Evolutionary conservation across 208 protist species (phyloP), one percentile per base, ranked within the genome.

Genomic region (Leishmania arabica): DNA sequence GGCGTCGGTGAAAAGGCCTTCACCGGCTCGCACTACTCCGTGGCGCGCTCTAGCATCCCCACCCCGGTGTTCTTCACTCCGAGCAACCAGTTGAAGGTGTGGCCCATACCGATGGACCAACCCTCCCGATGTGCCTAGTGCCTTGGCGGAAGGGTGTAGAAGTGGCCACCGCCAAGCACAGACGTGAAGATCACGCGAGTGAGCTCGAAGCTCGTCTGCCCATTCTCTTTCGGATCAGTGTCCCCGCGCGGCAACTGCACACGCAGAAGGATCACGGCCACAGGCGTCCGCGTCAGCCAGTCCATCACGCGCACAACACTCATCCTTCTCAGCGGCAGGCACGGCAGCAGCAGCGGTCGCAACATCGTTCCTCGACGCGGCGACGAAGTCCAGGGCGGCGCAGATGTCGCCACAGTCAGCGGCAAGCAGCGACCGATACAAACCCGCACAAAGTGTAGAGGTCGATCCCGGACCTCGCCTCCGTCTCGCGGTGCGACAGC

Each of bases 91-190:
- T 60, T 34, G 66, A 31, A 45, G 51, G 75, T 51, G 21, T 79
- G 76, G 17, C 82, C 80, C 82, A 84, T 80, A 79, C 86, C 86
- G n/a, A 84, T 66, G n/a, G 82, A 82, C 86, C 86, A 89, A 54
- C 79, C 86, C 27, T 8, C 60, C 31, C 54, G 31, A 21, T 84
- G 75, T 11, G 21, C 51, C 70, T 89, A 86, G 77, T 86, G 86
- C 45, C 80, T 79, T 0, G 86, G 86, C 34, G 86, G 82, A n/a
- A 89, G 77, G 2, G 71, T 45, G 76, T 84, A 89, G 65, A 86
- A 84, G 58, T 81, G 76, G 27, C 75, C 81, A 15, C 71, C 75
- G 9, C 21, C 51, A 9, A 11, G 0, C 6, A 78, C 80, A 6
- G 68, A 65, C 11, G 82, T 88, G 74, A 73, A 70, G 66, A 88